Evolutionary conservation across 73 alveolate genomes (phyloP), one percentile per base, ranked within the genome.

Genomic region (Halteria grandinella): DNA sequence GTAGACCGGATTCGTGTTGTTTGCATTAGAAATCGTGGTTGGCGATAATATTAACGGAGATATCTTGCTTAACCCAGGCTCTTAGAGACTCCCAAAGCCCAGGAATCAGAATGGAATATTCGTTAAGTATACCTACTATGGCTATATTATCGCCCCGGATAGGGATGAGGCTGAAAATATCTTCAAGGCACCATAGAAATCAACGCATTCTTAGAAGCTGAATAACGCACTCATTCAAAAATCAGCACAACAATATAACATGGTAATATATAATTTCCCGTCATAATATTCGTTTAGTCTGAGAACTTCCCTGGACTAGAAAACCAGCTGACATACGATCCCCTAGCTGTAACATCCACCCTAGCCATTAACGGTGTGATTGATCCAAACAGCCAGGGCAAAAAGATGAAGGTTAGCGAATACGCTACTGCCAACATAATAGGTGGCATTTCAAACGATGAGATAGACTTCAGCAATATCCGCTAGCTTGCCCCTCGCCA

Each of bases 11-110:
- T 91, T 87, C 8, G 90, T 95, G 34, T 86, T 95, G 50, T 95
- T 95, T 81, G 99, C 97, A 41, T 60, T 95, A 23, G 97, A 95
- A 77, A 90, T 95, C 18, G 92, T 80, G 50, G 90, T 93, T 50
- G 57, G 51, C 28, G 94, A 93, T 34, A 78, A 89, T 0, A 85
- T 79, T 18, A 88, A 86, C 74, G 92, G 94, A 53, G 88, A 83
- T 24, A 94, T 93, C 29, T 71, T 87, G 60, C 59, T 95, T 37
- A 91, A 95, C 59, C 99, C 99, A 3, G 95, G 97, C 28, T 69
- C 78, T 23, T 80, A 83, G 52, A 77, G 74, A 25, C 58, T 92
- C 2, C 97, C 98, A 5, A 32, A 87, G 60, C 83, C 86, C 66
- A 63, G 66, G 37, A 82, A 48, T 18, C 83, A 63, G 51, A 55